Evolutionary conservation across 352 stramenopile genomes (phyloP), one percentile per base, ranked within the genome.

Genomic region (Pythium grandisporangium): DNA sequence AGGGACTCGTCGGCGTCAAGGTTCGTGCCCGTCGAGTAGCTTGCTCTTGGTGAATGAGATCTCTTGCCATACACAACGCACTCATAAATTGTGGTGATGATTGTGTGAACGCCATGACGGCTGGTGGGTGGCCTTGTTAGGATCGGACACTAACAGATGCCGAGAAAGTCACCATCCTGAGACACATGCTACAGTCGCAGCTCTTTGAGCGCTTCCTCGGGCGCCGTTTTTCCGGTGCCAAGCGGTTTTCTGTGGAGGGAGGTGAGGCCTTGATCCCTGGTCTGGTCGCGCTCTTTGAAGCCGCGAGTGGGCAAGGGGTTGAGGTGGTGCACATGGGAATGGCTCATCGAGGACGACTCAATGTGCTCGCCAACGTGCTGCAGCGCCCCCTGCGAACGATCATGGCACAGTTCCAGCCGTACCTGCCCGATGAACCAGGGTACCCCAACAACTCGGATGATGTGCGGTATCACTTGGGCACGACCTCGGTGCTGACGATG

Each of bases 281-380:
- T 6, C 67, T 99, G 33, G 96, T 96, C 55, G 77, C 92, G 50
- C 85, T 98, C 21, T 93, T 99, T 42, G 89, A 99, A 56, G 74
- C 65, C 30, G 95, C 93, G 4, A 96, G 79, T 45, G 89, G 98
- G 37, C 63, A 97, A 19, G 96, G 96, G 19, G 89, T 98, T 14
- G 90, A 98, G 61, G 88, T 89, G 26, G 95, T 99, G 41, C 91
- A 98, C 44, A 98, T 99, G 67, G 97, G 96, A 37, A 99, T 99
- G 97, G 91, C 96, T 16, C 97, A 99, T 66, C 82, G 96, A 42
- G 96, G 81, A 11, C 82, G 97, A 23, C 61, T 99, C 11, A 99
- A 99, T 57, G 83, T 99, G 22, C 73, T 99, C 30, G 93, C 93
- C 5, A 99, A 99, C 69, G 96, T 99, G 5, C 80, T 99, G 48